Base-by-base conservation (phyloP, 805 yeast species). In the Ogataea pignaliae region DNA sequence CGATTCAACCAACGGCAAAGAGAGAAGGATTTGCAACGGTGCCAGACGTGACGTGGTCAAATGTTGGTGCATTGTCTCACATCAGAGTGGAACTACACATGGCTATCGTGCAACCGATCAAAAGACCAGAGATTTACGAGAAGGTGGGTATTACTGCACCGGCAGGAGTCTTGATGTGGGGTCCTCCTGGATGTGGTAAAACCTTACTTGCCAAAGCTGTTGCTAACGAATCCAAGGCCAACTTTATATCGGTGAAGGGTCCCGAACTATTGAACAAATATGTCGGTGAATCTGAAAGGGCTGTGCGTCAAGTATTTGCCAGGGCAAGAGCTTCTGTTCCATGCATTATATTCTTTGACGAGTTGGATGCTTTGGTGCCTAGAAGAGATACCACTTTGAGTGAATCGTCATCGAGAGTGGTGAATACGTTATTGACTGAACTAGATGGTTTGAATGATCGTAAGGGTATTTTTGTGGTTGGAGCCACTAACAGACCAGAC, bases 171-270 rank as follows among this genome's bases (percentile, higher is more conserved):
- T 68, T 93, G 21, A 76, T 93, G 73, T 93, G 99, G 99, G 99
- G 99, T 0, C 99, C 99, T 1, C 99, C 99, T 3, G 99, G 99
- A 32, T 93, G 98, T 69, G 99, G 99, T 75, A 93, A 93, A 61
- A 93, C 99, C 0, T 71, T 93, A 40, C 71, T 93, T 28, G 98
- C 98, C 1, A 93, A 93, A 59, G 99, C 99, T 2, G 98, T 93
- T 3, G 99, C 99, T 10, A 91, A 91, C 61, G 98, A 93, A 65
- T 88, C 97, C 0, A 76, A 95, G 42, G 98, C 98, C 11, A 93
- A 93, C 61, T 93, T 93, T 65, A 93, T 93, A 33, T 86, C 96
- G 10, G 89, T 93, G 29, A 85, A 95, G 50, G 99, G 99, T 1
- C 99, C 99, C 0, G 99, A 91, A 63, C 79, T 91, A 30, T 85